These are phyloP conservation scores for Oryza longistaminata DNA, from an alignment of 176 grass and related monocot species.

Conservation along the genomic window DNA sequence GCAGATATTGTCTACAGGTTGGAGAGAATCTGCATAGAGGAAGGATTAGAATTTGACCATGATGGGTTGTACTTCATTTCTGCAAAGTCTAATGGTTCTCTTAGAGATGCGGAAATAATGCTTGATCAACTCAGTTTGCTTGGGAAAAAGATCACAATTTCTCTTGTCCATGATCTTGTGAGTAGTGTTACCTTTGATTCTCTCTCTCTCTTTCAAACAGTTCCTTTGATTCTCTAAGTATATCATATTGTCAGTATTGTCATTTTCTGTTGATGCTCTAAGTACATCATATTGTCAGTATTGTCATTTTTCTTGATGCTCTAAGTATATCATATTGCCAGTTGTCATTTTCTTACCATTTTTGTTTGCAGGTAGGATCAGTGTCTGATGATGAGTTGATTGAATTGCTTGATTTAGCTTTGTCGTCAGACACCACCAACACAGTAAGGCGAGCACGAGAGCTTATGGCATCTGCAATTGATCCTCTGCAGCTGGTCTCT, in stretches of 20 bases:
- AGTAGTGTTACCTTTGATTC: slow-evolving; percentile 42
- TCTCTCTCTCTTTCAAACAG: too few relatives aligned
- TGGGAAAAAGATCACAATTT: slow-evolving; percentile 89
- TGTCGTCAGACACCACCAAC: slow-evolving; percentile 92
- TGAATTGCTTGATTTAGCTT: slow-evolving; percentile 86
- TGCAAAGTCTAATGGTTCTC: slow-evolving; percentile 82
- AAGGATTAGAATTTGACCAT: slow-evolving; percentile 86
- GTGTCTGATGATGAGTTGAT: slow-evolving; percentile 96
- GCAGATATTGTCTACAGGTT: slow-evolving; percentile 69
- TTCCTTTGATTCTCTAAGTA: slow-evolving; percentile 7
- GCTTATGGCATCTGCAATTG: slow-evolving; percentile 84
- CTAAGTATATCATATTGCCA: slow-evolving; percentile 13
- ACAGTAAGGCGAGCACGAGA: slow-evolving; percentile 87
- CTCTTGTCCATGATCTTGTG: slow-evolving; percentile 96
- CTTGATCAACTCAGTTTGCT: slow-evolving; percentile 96
- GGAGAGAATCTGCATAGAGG: slow-evolving; percentile 84
- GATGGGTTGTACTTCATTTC: slow-evolving; percentile 89
- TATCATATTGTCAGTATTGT: slow-evolving; percentile 3
- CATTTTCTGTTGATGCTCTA: background rate
- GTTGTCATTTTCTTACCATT: slow-evolving; percentile 34
- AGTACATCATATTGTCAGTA: slow-evolving; percentile 9
- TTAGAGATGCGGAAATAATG: slow-evolving; percentile 95
- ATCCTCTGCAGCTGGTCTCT: slow-evolving; percentile 97
- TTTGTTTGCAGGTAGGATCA: slow-evolving; percentile 79
- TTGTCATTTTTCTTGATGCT: background rate